Conservation (phyloP, 1,139 yeast genomes). For the Schwanniomyces etchellsii region DNA sequence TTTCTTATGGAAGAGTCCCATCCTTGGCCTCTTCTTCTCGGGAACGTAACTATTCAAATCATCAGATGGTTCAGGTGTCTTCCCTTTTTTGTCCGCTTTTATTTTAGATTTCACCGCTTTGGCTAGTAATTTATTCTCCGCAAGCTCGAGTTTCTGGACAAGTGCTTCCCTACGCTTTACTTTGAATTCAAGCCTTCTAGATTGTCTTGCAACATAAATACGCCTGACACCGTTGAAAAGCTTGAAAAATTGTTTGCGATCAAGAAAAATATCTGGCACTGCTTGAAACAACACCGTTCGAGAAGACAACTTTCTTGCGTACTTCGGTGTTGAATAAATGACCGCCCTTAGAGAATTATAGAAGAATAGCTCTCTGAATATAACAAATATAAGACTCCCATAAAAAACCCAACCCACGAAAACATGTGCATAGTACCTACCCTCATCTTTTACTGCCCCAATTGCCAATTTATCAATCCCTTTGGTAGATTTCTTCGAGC, state of each 20-base stretch:
- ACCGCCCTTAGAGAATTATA: slow-evolving; percentile 79
- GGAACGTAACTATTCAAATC: slow-evolving; percentile 66
- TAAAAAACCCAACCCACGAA: slow-evolving; percentile 76
- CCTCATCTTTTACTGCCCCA: slow-evolving; percentile 53
- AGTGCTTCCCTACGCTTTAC: slow-evolving; percentile 60
- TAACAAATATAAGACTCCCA: slow-evolving; percentile 60
- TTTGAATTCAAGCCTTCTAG: slow-evolving; percentile 50
- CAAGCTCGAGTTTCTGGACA: slow-evolving; percentile 61
- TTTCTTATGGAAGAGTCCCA: slow-evolving; percentile 51
- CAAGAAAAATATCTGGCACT: slow-evolving; percentile 65
- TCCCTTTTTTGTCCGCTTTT: slow-evolving; percentile 61
- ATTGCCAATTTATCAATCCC: slow-evolving; percentile 81
- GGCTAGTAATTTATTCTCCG: slow-evolving; percentile 56
- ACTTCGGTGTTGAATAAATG: slow-evolving; percentile 72
- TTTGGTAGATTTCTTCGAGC: slow-evolving; percentile 41
- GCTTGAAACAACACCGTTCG: slow-evolving; percentile 77
- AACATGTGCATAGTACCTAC: slow-evolving; percentile 82
- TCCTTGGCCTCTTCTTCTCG: slow-evolving; percentile 68
- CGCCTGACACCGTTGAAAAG: slow-evolving; percentile 66
- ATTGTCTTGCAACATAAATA: slow-evolving; percentile 71
- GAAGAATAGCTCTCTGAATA: slow-evolving; percentile 78
- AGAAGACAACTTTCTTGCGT: slow-evolving; percentile 67
- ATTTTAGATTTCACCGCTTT: slow-evolving; percentile 56
- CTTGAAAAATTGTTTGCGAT: slow-evolving; percentile 55
- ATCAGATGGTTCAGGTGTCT: slow-evolving; percentile 38